Evolutionary conservation across 1,139 yeast genomes (phyloP), one percentile per base, ranked within the genome.

Genomic region (Candida sojae): DNA sequence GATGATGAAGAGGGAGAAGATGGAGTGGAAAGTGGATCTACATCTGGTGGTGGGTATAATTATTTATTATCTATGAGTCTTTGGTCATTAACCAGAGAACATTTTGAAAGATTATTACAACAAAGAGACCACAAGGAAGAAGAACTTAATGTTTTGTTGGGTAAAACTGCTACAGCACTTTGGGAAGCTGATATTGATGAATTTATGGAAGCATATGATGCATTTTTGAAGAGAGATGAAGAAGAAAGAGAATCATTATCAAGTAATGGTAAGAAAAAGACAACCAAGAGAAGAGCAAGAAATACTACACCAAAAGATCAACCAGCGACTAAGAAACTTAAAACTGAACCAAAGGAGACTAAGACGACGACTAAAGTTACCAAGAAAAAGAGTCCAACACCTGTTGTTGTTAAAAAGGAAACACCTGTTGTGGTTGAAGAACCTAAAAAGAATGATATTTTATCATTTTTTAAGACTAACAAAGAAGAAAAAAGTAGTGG

Each of bases 11-110:
- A 61, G 29, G 69, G 63, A 31, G 64, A 61, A 36, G 67, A 66
- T 42, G 61, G 66, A 47, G 68, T 68, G 28, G 79, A 70, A 38
- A 62, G 59, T 36, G 80, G 75, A 5, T 78, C 73, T 53, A 65
- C 72, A 21, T 68, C 72, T 50, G 64, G 59, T 42, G 58, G 69
- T 47, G 68, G 67, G 51, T 82, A 80, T 64, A 96, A 88, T 60
- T 88, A 88, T 57, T 73, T 88, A 53, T 72, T 88, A 48, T 92
- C 93, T 47, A 88, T 95, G 97, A 82, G 92, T 35, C 84, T 95
- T 57, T 91, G 97, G 96, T 86, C 97, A 30, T 81, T 93, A 62
- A 92, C 99, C 0, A 78, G 78, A 52, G 99, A 95, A 69, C 79
- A 96, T 57, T 93, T 91, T 62, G 93, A 90, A 59, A 84, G 81